Evolutionary conservation across 306 rosid genomes (phyloP), one percentile per base, ranked within the genome.

Genomic region (Glycine soja): DNA sequence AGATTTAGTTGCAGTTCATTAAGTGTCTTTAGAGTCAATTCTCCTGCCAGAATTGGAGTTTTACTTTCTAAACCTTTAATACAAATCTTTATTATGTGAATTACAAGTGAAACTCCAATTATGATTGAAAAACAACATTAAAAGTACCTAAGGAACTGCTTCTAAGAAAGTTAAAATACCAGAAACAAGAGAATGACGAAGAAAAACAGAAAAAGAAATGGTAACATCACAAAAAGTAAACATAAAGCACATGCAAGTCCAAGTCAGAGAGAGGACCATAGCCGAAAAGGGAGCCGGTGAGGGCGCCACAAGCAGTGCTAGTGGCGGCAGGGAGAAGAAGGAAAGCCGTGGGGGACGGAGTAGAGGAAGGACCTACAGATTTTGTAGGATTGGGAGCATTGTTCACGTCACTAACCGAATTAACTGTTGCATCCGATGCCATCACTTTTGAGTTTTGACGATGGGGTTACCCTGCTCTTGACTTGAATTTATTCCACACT

Each of bases 221-320:
- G 1, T 24, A 24, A 24, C 30, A 24, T 24, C 30, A 24, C 30
- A 1, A 24, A 24, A 24, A 24, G 2, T 24, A 24, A 34, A 34
- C 5, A 38, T 5, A 38, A 64, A 66, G 18, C 15, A 62, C 3
- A 4, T 61, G 47, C 24, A 66, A 0, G 32, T 40, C 9, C 32
- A 67, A n/a, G 3, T 67, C 3, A 8, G 80, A 76, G 71, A 63
- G 36, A 68, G 43, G n/a, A 91, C 97, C 98, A 18, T 91, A 94
- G 83, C 98, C 97, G 34, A 85, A 94, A 71, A 94, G 76, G 86
- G 95, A 89, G 84, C 98, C 98, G 83, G 89, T 88, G 84, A 94
- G 72, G 43, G 93, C 95, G 3, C 97, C 93, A 45, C 83, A 87
- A 42, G 89, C 89, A 54, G 95, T 87, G 87, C 89, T 93, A 24